phyloP scores from a whole-genome alignment of 345 rosid species.

The Eucalyptus decipiens region DNA sequence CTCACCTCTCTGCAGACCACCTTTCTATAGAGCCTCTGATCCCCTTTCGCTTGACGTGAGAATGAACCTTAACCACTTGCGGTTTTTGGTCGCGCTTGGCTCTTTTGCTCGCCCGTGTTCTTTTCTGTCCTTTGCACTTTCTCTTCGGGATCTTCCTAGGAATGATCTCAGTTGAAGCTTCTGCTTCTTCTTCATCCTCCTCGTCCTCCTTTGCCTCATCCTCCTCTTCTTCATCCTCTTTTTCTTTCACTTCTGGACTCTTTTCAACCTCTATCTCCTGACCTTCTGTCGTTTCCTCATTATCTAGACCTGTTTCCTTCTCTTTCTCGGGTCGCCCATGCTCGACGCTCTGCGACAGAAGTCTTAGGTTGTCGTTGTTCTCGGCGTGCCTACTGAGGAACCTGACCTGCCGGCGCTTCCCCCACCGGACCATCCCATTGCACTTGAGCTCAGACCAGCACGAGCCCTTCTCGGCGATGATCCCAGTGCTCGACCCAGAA shows the following conservation, averaged over 20 bases:
- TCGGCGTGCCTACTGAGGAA: constrained; percentile 15
- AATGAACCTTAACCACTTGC: constrained; percentile 9
- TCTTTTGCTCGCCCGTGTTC: constrained; percentile 9
- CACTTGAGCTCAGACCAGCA: constrained; percentile 42
- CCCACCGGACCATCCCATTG: constrained; percentile 59
- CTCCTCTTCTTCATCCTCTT: neutral
- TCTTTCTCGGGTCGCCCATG: neutral
- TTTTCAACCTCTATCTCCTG: neutral
- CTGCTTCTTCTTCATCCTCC: neutral
- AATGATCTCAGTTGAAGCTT: neutral
- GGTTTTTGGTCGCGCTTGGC: constrained; percentile 9
- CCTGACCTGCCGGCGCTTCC: constrained; percentile 49
- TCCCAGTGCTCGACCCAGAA: neutral
- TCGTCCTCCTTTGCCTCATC: constrained; percentile 9
- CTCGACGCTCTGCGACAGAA: neutral
- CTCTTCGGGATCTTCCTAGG: constrained; percentile 17
- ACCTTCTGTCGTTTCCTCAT: neutral
- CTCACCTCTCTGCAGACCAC: constrained; percentile 78
- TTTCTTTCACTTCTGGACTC: neutral
- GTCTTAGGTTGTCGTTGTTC: neutral
- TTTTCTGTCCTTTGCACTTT: constrained; percentile 12
- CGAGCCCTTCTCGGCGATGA: constrained; percentile 16
- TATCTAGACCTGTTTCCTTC: neutral
- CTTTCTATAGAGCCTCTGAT: constrained; percentile 34
- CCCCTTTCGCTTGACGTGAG: constrained; percentile 14